Evolutionary conservation across 2,329 filamentous ascomycete species (phyloP).

Genomic region (Colletotrichum australisinense): DNA sequence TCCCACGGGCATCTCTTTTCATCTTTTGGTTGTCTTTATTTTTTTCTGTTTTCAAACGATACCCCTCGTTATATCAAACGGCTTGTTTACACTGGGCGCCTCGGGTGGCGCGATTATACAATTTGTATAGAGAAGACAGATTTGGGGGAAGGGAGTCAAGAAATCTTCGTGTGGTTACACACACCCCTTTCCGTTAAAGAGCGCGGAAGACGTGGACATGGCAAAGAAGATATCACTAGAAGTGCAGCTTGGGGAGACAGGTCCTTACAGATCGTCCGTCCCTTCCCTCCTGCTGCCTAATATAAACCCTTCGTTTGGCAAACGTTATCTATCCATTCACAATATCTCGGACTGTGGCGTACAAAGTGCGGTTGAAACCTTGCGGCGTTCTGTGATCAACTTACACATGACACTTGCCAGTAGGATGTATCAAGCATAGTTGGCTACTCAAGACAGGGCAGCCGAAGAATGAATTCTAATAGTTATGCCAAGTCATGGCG

Average conservation of each 20-base stretch:
- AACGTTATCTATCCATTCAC: neutral
- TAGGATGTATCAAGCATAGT: too few species aligned
- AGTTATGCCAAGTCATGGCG: rapidly evolving
- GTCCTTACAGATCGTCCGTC: neutral
- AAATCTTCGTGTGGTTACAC: neutral
- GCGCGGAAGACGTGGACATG: neutral
- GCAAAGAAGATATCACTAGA: neutral
- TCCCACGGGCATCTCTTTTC: neutral
- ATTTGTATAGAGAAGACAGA: neutral
- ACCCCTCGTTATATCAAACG: slow-evolving; percentile 28
- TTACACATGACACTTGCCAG: too few species aligned
- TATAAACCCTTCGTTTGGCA: slow-evolving; percentile 24
- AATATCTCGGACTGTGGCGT: neutral
- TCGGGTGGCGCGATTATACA: neutral
- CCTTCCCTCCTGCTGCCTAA: slow-evolving; percentile 6
- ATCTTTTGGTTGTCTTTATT: neutral
- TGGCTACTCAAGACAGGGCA: too few species aligned
- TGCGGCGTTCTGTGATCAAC: too few species aligned
- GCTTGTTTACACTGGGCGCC: neutral
- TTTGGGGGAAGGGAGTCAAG: neutral
- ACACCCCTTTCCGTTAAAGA: neutral
- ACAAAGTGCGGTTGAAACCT: neutral
- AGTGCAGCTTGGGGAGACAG: neutral
- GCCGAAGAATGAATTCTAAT: too few species aligned
- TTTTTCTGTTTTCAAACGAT: slow-evolving; percentile 22